These are phyloP conservation scores for Didymellaceae sp. DNA, from an alignment of 2,329 filamentous ascomycete genomes.

Conservation along the genomic window DNA sequence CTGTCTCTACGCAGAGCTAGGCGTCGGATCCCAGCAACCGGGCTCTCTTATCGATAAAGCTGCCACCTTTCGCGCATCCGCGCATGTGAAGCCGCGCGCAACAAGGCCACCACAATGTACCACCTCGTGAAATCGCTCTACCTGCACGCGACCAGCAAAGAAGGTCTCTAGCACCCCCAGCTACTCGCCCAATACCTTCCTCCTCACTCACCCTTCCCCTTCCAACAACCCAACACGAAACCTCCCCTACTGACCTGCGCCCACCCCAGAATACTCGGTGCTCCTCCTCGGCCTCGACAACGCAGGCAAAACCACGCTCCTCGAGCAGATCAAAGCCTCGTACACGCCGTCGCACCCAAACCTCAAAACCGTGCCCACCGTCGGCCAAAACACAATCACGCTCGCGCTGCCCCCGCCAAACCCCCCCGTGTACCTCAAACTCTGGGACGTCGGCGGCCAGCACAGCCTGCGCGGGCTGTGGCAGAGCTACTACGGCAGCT, in stretches of 20 bases:
- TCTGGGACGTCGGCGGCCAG: conserved; percentile 98
- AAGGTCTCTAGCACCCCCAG: no score
- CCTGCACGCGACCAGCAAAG: conserved; percentile 94
- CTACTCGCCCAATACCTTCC: background rate
- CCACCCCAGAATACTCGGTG: conserved; percentile 82
- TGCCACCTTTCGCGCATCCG: background rate
- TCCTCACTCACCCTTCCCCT: background rate
- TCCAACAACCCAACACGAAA: conserved; percentile 13
- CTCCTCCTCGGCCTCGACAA: conserved; percentile 97
- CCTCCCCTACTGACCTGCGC: no score
- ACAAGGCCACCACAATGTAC: conserved; percentile 70
- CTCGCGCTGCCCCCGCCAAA: conserved; percentile 67
- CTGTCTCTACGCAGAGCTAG: no score
- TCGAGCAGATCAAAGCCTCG: conserved; percentile 92
- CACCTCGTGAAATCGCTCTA: conserved; percentile 95
- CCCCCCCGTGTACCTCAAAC: conserved; percentile 94
- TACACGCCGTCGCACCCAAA: conserved; percentile 74
- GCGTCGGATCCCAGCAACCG: no score
- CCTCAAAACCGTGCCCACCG: conserved; percentile 89
- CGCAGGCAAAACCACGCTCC: conserved; percentile 96
- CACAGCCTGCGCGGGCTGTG: conserved; percentile 86
- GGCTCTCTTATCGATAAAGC: conserved; percentile 18
- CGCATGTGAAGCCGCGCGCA: conserved; percentile 6
- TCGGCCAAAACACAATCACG: conserved; percentile 95
- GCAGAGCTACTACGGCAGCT: conserved; percentile 92